Percentiles rank a stretch among this genome's conserved stretches.
Evolutionary conservation across 164 flowering plant species (phyloP).

Genomic region (Aristolochia contorta): DNA sequence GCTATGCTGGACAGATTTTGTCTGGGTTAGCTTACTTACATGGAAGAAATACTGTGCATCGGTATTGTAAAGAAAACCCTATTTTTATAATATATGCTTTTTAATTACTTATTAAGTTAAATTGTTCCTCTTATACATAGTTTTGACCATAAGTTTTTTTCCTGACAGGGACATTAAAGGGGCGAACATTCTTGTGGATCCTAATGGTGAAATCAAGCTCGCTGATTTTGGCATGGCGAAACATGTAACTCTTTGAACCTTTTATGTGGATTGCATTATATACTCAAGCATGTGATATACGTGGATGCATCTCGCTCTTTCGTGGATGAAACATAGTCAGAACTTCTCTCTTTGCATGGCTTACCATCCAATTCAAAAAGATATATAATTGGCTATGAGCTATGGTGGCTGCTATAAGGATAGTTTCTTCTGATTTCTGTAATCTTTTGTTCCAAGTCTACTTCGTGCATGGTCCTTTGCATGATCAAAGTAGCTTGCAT

Average conservation of each 20-base stretch:
- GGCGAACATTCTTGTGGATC: slow-evolving; percentile 71
- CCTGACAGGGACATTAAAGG: slow-evolving; percentile 70
- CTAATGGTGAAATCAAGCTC: slow-evolving; percentile 59
- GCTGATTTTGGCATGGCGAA: slow-evolving; percentile 92
- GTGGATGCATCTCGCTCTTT: not conserved
- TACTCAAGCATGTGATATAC: not conserved
- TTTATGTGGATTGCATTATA: not conserved
- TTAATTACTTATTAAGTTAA: not conserved
- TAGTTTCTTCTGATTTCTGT: no score
- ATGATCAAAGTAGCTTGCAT: no score
- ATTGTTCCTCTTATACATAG: not conserved
- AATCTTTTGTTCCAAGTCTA: no score
- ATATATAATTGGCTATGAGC: no score
- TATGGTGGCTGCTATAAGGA: no score
- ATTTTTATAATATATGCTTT: not conserved
- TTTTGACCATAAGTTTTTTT: not conserved
- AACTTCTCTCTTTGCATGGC: no score
- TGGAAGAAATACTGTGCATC: slow-evolving; percentile 51
- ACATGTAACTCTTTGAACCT: slow-evolving; percentile 40
- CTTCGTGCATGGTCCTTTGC: no score
- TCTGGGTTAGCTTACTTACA: slow-evolving; percentile 75
- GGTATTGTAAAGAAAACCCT: slow-evolving; percentile 22
- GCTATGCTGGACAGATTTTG: slow-evolving; percentile 59
- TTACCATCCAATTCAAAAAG: no score
- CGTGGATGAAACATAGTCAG: not conserved